Base-by-base conservation (phyloP, 306 rosid genomes). In the Pyrus communis region DNA sequence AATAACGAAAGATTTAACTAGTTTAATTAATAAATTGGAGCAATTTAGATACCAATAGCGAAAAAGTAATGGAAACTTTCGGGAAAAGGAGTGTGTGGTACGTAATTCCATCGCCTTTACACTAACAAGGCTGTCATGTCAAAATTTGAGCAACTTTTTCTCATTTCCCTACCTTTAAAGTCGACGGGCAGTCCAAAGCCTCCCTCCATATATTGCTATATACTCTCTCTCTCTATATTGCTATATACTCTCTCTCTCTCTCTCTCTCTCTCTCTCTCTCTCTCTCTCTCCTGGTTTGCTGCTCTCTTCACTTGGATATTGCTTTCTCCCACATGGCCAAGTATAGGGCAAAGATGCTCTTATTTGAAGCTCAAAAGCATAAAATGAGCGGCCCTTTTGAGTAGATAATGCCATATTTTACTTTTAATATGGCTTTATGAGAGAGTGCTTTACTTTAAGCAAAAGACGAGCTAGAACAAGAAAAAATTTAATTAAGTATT, bases 331-430 rank as follows among this genome's bases (percentile, higher is more conserved):
- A 90, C 97, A 85, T 93, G 97, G 92, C 91, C 92, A 86, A 93
- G 87, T 85, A 88, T 87, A 84, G 86, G 87, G 84, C 80, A 77
- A 93, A 93, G 93, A 90, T 93, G 96, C 97, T 74, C 77, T 90
- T 74, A 83, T 86, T 88, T 90, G 93, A 90, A 89, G 89, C 89
- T 85, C 80, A 87, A 93, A 93, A 90, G 93, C 90, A 93, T 82
- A 83, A 92, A 92, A 90, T 85, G 91, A 90, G 92, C 92, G 82
- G 75, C 89, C 89, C 99, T 90, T 92, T 92, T 92, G 96, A 95
- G 97, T 95, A 92, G 96, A 92, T 92, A 95, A 92, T 92, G 97
- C 97, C 97, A 95, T 92, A 86, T 91, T 90, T 91, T 96, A 82
- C 96, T 96, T 92, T 95, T 87, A 88, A 87, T 88, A 57, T 79